These are phyloP conservation scores for Boletus subparvulus DNA, from an alignment of 768 basidiomycete species.

Conservation along the genomic window DNA sequence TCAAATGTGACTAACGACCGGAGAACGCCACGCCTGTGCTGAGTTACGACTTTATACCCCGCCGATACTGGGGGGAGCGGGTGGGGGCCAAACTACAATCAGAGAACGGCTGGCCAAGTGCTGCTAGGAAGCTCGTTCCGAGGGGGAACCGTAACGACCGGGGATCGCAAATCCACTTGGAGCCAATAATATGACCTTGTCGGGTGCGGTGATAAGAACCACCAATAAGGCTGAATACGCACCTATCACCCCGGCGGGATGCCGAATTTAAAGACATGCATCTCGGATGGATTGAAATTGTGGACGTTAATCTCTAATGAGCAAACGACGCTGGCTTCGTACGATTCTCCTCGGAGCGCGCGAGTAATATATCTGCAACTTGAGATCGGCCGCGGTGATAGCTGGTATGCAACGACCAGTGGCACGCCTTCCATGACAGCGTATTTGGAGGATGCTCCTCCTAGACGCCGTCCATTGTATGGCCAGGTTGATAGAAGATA, in stretches of 20 bases:
- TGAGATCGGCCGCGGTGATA: constrained; percentile 30
- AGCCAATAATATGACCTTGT: constrained; percentile 20
- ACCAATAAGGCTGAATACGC: constrained; percentile 4
- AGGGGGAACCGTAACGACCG: constrained; percentile 3
- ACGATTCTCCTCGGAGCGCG: constrained; percentile 28
- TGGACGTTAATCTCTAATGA: constrained; percentile 26
- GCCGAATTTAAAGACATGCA: neutral
- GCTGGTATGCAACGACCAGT: constrained; percentile 1
- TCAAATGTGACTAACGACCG: constrained; percentile 12
- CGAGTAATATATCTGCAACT: constrained; percentile 1
- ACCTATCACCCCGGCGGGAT: constrained; percentile 12
- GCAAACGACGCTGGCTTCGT: constrained; percentile 5
- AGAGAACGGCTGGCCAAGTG: neutral
- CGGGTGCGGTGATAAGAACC: constrained; percentile 11
- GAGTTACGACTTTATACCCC: neutral
- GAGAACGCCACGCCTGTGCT: constrained; percentile 21
- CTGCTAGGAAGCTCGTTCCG: neutral
- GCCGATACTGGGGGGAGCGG: neutral
- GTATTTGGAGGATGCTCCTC: constrained; percentile 3
- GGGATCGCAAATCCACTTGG: constrained; percentile 1
- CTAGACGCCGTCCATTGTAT: constrained; percentile 17
- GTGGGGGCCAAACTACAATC: neutral
- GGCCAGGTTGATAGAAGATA: constrained; percentile 2
- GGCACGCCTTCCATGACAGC: constrained; percentile 14
- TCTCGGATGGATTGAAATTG: constrained; percentile 9